A percentile compares a stretch with the other conserved stretches of the same genome.
phyloP scores from a whole-genome alignment of 768 basidiomycete species.

The Suillus decipiens region DNA sequence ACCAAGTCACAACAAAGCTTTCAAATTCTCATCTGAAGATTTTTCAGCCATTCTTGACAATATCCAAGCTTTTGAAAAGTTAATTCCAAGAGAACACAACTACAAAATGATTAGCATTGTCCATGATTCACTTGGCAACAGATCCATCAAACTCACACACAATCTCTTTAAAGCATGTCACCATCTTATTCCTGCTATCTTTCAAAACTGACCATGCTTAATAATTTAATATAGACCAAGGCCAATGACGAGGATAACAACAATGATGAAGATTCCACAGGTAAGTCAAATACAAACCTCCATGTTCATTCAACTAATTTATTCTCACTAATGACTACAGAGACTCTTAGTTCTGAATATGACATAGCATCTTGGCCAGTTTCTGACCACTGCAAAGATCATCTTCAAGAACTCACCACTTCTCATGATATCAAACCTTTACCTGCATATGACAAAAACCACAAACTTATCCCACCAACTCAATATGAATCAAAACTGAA shows the following conservation, averaged over 20 bases:
- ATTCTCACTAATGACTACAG: neutral
- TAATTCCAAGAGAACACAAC: neutral
- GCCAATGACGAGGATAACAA: neutral
- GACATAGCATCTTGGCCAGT: slow-evolving; percentile 8
- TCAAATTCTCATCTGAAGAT: too few species aligned
- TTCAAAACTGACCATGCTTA: neutral
- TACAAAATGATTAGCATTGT: neutral
- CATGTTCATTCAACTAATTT: neutral
- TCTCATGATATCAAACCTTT: too few species aligned
- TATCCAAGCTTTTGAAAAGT: slow-evolving; percentile 1
- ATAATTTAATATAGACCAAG: neutral
- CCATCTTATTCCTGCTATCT: neutral
- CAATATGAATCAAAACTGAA: too few species aligned
- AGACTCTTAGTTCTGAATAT: slow-evolving; percentile 2
- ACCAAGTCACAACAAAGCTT: too few species aligned
- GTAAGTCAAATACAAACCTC: neutral
- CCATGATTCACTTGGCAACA: neutral
- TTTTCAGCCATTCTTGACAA: too few species aligned
- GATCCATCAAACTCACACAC: slow-evolving; percentile 6
- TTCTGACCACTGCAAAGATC: neutral
- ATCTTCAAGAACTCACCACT: too few species aligned
- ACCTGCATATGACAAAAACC: too few species aligned
- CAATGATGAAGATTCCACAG: too few species aligned
- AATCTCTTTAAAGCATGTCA: slow-evolving; percentile 7
- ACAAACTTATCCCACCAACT: too few species aligned